These are phyloP conservation scores for Sporodiniella umbellata DNA, from an alignment of 371 early-diverging fungal genomes.

Conservation along the genomic window DNA sequence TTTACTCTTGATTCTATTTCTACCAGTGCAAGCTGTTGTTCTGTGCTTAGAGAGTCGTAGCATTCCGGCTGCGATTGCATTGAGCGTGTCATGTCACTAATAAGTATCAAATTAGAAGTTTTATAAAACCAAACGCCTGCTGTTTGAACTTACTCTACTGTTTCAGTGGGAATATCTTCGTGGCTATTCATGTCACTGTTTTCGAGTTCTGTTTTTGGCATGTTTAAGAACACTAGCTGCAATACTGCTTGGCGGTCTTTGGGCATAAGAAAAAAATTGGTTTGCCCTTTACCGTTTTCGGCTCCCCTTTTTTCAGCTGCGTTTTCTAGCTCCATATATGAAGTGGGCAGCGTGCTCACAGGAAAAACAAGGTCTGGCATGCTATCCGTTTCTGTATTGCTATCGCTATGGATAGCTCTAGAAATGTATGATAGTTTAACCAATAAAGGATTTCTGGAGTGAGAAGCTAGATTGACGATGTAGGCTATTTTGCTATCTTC, in stretches of 20 bases:
- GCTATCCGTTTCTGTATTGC: neutral
- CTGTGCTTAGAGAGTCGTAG: conserved; percentile 42
- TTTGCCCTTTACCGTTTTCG: conserved; percentile 38
- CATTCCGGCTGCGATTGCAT: conserved; percentile 42
- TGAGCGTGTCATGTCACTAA: conserved; percentile 11
- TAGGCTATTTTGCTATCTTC: conserved; percentile 33
- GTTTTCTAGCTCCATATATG: conserved; percentile 32
- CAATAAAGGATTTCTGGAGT: conserved; percentile 54
- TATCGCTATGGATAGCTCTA: neutral
- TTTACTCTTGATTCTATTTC: conserved; percentile 58
- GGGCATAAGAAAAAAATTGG: conserved; percentile 55
- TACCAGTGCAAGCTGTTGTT: conserved; percentile 60
- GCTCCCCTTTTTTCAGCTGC: conserved; percentile 44
- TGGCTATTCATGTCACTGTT: conserved; percentile 1
- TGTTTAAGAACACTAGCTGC: conserved; percentile 60
- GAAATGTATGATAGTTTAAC: conserved; percentile 62
- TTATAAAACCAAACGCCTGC: neutral
- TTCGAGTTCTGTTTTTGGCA: conserved; percentile 41
- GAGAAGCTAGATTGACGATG: conserved; percentile 46
- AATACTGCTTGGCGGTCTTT: conserved; percentile 55
- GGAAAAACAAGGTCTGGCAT: conserved; percentile 41
- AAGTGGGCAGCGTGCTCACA: conserved; percentile 53
- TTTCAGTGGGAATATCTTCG: conserved; percentile 1
- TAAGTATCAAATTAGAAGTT: neutral
- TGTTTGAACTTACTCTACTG: neutral